Evolutionary conservation across 2,329 filamentous ascomycete genomes (phyloP), one percentile per base, ranked within the genome.

Genomic region (Capronia americana): DNA sequence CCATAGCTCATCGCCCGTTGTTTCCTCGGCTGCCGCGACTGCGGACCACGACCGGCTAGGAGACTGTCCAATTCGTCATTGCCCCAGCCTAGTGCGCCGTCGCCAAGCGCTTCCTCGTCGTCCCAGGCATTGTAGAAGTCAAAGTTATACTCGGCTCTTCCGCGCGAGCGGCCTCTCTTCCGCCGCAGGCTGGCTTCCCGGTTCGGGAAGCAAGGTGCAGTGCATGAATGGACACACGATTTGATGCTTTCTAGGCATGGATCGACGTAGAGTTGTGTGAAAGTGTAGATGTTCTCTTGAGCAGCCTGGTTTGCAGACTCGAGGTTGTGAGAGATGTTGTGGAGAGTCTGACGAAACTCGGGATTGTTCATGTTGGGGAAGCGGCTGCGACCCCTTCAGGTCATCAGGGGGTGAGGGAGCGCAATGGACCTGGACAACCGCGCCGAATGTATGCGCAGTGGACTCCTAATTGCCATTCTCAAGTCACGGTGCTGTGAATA

Each of bases 71-170:
- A 88, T 75, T 96, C 93, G 74, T 96, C 93, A 72, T 86, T 88
- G 46, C 90, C 89, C 91, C 92, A 96, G 54, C 87, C 89, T 60
- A 88, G 85, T 46, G 88, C 85, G 38, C 82, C 82, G 58, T 86
- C 85, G 32, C 72, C 69, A 4, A 69, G 65, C 48, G 68, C 74
- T 64, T 88, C 85, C 62, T 87, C 85, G 54, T 86, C 84, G 68
- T 97, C 92, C 94, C 94, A 98, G 78, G 97, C 94, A 78, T 97
- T 94, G 81, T 98, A 98, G 77, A 98, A 98, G 78, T 97, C 94
- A 76, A 98, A 98, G 74, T 87, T 93, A 73, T 91, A 87, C 79
- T 97, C 93, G 30, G 93, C 91, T 59, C 88, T 79, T 2, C 87
- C 87, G 67, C 82, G 77, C 63, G 80, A 79, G 24, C 83, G 79